Conservation (phyloP, 2,329 filamentous ascomycete species). For the Fusarium proliferatum region DNA sequence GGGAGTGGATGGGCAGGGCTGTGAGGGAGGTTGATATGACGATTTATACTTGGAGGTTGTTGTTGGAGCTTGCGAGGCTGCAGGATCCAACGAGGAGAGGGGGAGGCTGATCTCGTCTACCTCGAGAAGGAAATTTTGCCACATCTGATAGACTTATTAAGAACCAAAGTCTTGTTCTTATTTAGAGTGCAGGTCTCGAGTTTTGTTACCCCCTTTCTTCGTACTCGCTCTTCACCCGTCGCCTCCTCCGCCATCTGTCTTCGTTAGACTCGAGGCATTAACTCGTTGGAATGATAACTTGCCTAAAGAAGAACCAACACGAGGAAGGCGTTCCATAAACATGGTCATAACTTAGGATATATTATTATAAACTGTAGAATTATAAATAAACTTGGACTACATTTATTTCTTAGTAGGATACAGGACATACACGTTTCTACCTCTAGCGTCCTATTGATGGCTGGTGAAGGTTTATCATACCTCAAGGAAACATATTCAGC, state of each 20-base stretch:
- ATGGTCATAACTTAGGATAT: too few species aligned
- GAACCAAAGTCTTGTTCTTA: too few species aligned
- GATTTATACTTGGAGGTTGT: slow-evolving; percentile 69
- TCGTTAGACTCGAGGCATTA: neutral
- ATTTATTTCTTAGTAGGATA: too few species aligned
- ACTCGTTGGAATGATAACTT: too few species aligned
- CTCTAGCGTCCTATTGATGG: neutral
- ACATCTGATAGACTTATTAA: too few species aligned
- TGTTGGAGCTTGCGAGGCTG: slow-evolving; percentile 65
- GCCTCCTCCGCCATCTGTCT: neutral
- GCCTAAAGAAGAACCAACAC: too few species aligned
- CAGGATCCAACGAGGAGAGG: slow-evolving; percentile 47
- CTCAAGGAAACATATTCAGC: neutral
- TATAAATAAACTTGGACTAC: too few species aligned
- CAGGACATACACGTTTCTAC: too few species aligned
- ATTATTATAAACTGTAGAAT: too few species aligned
- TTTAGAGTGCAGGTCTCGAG: neutral
- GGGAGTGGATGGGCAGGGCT: slow-evolving; percentile 64
- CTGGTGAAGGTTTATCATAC: neutral
- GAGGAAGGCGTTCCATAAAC: too few species aligned
- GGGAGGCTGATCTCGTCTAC: neutral
- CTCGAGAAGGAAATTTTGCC: too few species aligned
- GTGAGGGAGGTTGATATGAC: slow-evolving; percentile 69
- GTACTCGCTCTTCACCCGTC: neutral
- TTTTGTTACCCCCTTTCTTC: neutral